phyloP scores from a whole-genome alignment of 257 asterid genomes.

The Lithospermum erythrorhizon region DNA sequence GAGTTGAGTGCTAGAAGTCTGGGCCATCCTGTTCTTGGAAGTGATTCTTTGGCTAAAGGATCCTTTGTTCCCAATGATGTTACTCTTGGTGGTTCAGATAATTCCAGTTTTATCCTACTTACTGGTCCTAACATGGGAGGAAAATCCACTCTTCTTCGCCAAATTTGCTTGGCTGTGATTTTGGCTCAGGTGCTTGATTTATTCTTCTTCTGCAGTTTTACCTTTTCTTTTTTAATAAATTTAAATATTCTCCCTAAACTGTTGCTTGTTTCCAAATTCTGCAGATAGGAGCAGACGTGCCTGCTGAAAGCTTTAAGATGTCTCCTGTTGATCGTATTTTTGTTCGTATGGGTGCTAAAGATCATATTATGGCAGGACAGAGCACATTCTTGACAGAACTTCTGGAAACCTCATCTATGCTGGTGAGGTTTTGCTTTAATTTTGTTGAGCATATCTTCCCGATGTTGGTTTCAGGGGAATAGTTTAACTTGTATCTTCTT shows the following conservation, averaged over 20 bases:
- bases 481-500: background rate
- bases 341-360: slow-evolving; percentile 99
- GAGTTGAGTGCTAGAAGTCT: slow-evolving; percentile 52
- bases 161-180: slow-evolving; percentile 85
- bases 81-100: slow-evolving; percentile 61
- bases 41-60: slow-evolving; percentile 72
- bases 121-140: slow-evolving; percentile 99
- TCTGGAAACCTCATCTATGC: slow-evolving; percentile 88
- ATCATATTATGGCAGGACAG: slow-evolving; percentile 91
- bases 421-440: slow-evolving; percentile 41
- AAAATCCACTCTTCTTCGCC: slow-evolving; percentile 92
- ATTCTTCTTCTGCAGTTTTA: slow-evolving; percentile 11
- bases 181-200: slow-evolving; percentile 69
- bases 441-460: background rate
- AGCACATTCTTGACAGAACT: slow-evolving; percentile 96
- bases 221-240: slow-evolving; percentile 11
- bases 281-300: slow-evolving; percentile 94
- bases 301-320: slow-evolving; percentile 64
- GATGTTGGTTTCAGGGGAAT: background rate
- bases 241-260: too few relatives aligned
- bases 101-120: slow-evolving; percentile 71
- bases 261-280: slow-evolving; percentile 16
- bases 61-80: slow-evolving; percentile 78
- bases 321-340: slow-evolving; percentile 77
- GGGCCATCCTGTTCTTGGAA: slow-evolving; percentile 85